Evolutionary conservation across 2,329 filamentous ascomycete genomes (phyloP).

Genomic region (Venturia carpophila): DNA sequence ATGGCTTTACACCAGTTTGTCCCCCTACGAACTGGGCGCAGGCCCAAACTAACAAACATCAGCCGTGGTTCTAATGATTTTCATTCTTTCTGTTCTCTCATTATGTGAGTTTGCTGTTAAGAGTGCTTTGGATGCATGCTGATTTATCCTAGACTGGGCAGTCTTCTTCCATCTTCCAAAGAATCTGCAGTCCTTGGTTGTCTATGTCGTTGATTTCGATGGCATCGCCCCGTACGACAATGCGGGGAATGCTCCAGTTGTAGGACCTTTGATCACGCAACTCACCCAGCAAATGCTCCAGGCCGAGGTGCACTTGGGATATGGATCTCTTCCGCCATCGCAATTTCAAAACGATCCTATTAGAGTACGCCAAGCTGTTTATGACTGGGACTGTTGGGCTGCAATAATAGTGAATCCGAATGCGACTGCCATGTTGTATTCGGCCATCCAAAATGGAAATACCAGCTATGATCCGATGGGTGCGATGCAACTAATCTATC

Average conservation of each 20-base stretch:
- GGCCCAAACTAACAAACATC: background rate
- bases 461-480: constrained; percentile 52
- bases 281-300: constrained; percentile 39
- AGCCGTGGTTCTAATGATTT: constrained; percentile 46
- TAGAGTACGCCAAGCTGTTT: constrained; percentile 50
- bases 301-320: constrained; percentile 42
- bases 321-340: constrained; percentile 39
- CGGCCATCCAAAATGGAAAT: constrained; percentile 49
- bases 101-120: constrained; percentile 33
- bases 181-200: constrained; percentile 42
- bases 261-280: constrained; percentile 48
- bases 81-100: constrained; percentile 49
- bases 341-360: constrained; percentile 50
- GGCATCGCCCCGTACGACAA: constrained; percentile 46
- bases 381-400: constrained; percentile 52
- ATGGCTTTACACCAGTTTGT: constrained; percentile 34
- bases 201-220: constrained; percentile 59
- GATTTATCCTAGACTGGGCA: constrained; percentile 41
- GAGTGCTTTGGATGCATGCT: background rate
- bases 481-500: constrained; percentile 49
- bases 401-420: constrained; percentile 57
- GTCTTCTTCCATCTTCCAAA: constrained; percentile 45
- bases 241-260: constrained; percentile 38
- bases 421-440: constrained; percentile 50
- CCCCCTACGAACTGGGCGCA: background rate